Conservation (phyloP, 2,329 filamentous ascomycete genomes). For the Juglanconis oblonga region DNA sequence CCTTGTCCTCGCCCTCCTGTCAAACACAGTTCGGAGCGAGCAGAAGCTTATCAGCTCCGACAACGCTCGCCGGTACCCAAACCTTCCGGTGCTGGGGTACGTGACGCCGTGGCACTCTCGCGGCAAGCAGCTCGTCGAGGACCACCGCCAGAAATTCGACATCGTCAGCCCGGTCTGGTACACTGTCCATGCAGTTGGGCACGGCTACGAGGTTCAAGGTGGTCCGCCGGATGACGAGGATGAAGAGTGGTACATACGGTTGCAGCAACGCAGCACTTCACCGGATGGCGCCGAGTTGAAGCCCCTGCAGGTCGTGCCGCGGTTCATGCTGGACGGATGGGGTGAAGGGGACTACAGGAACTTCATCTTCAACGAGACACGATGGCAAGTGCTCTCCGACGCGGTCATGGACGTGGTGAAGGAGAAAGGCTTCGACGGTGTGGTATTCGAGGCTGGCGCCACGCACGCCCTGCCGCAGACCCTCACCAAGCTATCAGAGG, state of each 20-base stretch:
- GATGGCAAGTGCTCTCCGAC: constrained; percentile 17
- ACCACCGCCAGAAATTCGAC: constrained; percentile 21
- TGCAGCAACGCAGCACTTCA: constrained; percentile 3
- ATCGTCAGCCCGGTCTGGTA: constrained; percentile 24
- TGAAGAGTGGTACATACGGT: constrained; percentile 13
- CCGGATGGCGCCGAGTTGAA: background rate
- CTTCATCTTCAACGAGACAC: constrained; percentile 22
- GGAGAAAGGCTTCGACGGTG: constrained; percentile 20
- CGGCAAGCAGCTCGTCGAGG: constrained; percentile 21
- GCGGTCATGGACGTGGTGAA: constrained; percentile 17
- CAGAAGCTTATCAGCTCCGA: constrained; percentile 8
- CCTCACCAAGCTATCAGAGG: constrained; percentile 14
- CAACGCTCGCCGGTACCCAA: constrained; percentile 1
- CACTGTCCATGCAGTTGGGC: constrained; percentile 18
- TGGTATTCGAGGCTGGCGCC: constrained; percentile 22
- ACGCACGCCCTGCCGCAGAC: constrained; percentile 19
- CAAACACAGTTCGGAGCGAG: background rate
- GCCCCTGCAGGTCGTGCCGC: constrained; percentile 17
- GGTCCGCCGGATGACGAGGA: constrained; percentile 19
- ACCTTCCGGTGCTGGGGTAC: constrained; percentile 20
- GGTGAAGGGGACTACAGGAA: constrained; percentile 18
- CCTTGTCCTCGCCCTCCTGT: constrained; percentile 5
- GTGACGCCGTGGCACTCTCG: constrained; percentile 24
- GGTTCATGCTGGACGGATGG: constrained; percentile 23
- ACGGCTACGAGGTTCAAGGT: constrained; percentile 19